phyloP scores from a whole-genome alignment of 305 asterid species.

The Rubia balearica region DNA sequence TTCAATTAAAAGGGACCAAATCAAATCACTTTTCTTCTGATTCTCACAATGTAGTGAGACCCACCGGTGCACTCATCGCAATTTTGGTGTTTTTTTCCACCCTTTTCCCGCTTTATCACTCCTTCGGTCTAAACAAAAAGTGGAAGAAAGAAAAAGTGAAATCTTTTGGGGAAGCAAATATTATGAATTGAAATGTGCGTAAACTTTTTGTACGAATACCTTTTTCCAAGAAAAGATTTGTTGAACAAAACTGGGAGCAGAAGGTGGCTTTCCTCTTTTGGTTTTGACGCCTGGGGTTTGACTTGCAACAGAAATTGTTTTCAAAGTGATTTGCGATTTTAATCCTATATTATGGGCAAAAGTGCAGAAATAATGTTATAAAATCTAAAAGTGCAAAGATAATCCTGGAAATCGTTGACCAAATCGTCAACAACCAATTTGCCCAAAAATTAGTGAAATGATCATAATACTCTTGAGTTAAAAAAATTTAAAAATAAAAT shows the following conservation, averaged over 20 bases:
- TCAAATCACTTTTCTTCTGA: not conserved
- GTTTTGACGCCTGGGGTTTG: not conserved
- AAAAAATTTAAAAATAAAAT: too few relatives aligned
- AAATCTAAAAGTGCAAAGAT: too few relatives aligned
- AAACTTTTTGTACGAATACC: not conserved
- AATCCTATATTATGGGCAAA: too few relatives aligned
- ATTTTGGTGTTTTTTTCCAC: not conserved
- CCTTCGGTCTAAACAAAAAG: not conserved
- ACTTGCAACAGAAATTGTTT: not conserved
- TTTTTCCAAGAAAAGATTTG: not conserved
- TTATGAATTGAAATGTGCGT: not conserved
- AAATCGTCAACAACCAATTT: too few relatives aligned
- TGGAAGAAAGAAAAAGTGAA: not conserved
- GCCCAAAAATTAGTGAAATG: too few relatives aligned
- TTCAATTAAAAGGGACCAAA: not conserved
- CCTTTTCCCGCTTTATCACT: not conserved
- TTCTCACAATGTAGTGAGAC: not conserved
- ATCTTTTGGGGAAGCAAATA: not conserved
- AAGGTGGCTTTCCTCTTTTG: not conserved
- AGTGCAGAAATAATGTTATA: too few relatives aligned
- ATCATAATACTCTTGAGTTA: too few relatives aligned
- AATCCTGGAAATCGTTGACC: too few relatives aligned
- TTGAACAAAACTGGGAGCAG: not conserved
- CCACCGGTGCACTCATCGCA: constrained; percentile 1
- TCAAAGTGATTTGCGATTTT: too few relatives aligned